Evolutionary conservation across 2,329 filamentous ascomycete species (phyloP).

Genomic region (Exophiala phaeomuriformis): DNA sequence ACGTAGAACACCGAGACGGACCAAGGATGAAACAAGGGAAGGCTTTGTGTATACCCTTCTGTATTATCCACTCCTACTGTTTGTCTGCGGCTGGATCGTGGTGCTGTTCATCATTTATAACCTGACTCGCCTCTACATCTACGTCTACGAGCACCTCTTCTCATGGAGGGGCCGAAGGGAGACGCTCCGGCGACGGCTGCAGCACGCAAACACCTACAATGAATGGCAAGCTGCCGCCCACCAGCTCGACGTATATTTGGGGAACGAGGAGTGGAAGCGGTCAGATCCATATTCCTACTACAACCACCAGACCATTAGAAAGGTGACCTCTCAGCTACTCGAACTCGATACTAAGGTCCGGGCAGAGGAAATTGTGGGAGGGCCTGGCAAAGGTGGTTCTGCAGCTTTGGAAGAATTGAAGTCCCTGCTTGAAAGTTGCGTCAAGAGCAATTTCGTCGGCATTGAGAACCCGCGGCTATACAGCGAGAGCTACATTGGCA

Average conservation of each 20-base stretch:
- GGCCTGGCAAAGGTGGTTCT: slow-evolving; percentile 20
- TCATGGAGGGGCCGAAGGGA: slow-evolving; percentile 80
- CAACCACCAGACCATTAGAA: slow-evolving; percentile 72
- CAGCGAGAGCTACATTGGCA: slow-evolving; percentile 94
- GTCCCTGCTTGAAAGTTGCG: slow-evolving; percentile 73
- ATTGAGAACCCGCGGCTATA: slow-evolving; percentile 93
- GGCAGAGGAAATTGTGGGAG: slow-evolving; percentile 31
- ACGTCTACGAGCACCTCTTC: slow-evolving; percentile 81
- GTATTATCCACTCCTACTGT: slow-evolving; percentile 83
- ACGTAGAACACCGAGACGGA: slow-evolving; percentile 45
- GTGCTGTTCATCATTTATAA: slow-evolving; percentile 69
- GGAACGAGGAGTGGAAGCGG: slow-evolving; percentile 53
- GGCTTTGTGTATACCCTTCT: slow-evolving; percentile 81
- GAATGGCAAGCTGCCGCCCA: slow-evolving; percentile 79
- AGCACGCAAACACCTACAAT: slow-evolving; percentile 63
- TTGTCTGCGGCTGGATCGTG: slow-evolving; percentile 72
- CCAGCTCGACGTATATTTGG: slow-evolving; percentile 70
- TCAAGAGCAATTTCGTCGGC: slow-evolving; percentile 96
- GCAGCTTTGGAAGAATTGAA: slow-evolving; percentile 65
- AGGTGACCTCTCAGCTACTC: slow-evolving; percentile 67
- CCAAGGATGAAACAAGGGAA: slow-evolving; percentile 87
- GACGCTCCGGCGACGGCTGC: slow-evolving; percentile 61
- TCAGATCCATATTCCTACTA: slow-evolving; percentile 65
- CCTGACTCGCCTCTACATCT: slow-evolving; percentile 80
- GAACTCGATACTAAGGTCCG: slow-evolving; percentile 37